Evolutionary conservation across 257 asterid species (phyloP).

Genomic region (Plectranthus barbatus): DNA sequence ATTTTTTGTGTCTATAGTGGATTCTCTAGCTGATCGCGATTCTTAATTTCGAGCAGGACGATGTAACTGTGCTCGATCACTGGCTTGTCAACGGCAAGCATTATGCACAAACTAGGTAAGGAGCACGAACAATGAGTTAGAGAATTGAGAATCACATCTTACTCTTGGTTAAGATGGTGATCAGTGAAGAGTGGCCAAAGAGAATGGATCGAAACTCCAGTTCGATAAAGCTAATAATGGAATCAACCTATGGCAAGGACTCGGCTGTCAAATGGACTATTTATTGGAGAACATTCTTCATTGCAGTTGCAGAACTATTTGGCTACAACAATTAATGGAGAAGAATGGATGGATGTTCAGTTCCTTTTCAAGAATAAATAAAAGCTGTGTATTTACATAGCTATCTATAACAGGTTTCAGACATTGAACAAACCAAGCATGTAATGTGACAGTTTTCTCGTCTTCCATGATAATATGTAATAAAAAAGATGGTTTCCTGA

Average conservation of each 20-base stretch:
- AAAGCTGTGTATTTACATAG: no score
- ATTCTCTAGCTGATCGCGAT: neutral
- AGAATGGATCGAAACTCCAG: slow-evolving; percentile 59
- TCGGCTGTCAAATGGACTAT: slow-evolving; percentile 83
- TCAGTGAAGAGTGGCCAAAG: slow-evolving; percentile 95
- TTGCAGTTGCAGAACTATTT: slow-evolving; percentile 73
- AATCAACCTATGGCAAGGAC: slow-evolving; percentile 81
- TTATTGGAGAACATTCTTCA: slow-evolving; percentile 91
- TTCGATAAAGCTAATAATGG: slow-evolving; percentile 67
- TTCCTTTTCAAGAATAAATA: slow-evolving; percentile 71
- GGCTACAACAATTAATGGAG: slow-evolving; percentile 73
- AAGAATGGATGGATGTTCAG: slow-evolving; percentile 89
- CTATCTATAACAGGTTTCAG: no score
- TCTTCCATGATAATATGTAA: neutral
- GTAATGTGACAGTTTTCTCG: neutral
- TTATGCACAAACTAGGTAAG: slow-evolving; percentile 76
- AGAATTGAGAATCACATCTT: no score
- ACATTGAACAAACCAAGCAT: neutral
- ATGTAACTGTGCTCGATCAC: slow-evolving; percentile 67
- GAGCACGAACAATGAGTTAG: neutral
- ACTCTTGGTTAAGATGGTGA: no score
- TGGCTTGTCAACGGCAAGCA: slow-evolving; percentile 95
- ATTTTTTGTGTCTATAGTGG: neutral
- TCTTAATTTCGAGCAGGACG: slow-evolving; percentile 56
- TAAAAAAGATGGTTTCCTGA: neutral